Conservation (phyloP, 805 yeast genomes). For the Metschnikowia peoriensis region DNA sequence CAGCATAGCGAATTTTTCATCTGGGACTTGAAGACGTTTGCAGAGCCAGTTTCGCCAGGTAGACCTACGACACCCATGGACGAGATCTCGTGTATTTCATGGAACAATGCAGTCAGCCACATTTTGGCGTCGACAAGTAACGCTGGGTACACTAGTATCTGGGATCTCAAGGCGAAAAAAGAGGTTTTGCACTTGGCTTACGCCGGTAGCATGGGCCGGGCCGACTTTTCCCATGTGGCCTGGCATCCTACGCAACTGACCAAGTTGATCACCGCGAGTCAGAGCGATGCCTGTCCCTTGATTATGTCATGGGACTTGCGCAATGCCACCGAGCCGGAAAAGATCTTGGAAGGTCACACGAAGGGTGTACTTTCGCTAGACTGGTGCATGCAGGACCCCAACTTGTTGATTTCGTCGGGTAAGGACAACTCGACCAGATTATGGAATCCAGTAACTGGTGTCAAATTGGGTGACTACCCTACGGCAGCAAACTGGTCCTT, state of each 20-base stretch:
- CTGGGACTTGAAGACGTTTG: constrained; percentile 77
- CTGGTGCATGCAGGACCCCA: constrained; percentile 87
- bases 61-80: constrained; percentile 76
- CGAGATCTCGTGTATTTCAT: constrained; percentile 75
- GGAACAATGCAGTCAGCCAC: constrained; percentile 83
- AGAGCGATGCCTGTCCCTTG: constrained; percentile 74
- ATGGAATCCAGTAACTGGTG: constrained; percentile 86
- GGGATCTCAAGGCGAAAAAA: constrained; percentile 87
- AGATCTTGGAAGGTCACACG: constrained; percentile 70
- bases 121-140: constrained; percentile 89
- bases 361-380: constrained; percentile 88
- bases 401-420: constrained; percentile 82
- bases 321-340: constrained; percentile 88
- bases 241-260: constrained; percentile 96
- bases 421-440: constrained; percentile 82
- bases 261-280: constrained; percentile 82
- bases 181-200: constrained; percentile 86
- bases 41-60: constrained; percentile 68
- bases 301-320: constrained; percentile 92
- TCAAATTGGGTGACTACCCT: constrained; percentile 81
- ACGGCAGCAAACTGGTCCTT: constrained; percentile 93
- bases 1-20: constrained; percentile 83
- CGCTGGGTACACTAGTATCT: constrained; percentile 83
- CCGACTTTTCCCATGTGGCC: constrained; percentile 75
- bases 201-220: constrained; percentile 54